Evolutionary conservation across 31 red algal genomes (phyloP).

Genomic region (Odonthalia washingtoniensis): DNA sequence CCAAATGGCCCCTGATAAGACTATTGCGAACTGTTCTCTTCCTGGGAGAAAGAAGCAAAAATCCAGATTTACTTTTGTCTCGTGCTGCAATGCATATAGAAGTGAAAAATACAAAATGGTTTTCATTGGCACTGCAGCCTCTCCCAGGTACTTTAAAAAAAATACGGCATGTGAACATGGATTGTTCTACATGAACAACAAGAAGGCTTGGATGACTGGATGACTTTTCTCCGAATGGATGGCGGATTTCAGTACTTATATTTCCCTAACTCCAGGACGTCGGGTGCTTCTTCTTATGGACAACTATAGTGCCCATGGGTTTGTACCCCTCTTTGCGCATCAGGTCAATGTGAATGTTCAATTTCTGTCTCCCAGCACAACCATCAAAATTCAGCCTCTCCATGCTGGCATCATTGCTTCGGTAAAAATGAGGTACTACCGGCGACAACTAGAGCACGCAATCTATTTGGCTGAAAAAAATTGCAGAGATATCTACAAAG

Average conservation of each 20-base stretch:
- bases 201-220: conserved; percentile 39
- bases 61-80: conserved; percentile 19
- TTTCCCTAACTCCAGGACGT: background rate
- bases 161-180: conserved; percentile 8
- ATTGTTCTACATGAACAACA: conserved; percentile 16
- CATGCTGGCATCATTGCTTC: conserved; percentile 31
- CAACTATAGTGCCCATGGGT: conserved; percentile 36
- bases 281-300: conserved; percentile 14
- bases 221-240: conserved; percentile 30
- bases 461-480: conserved; percentile 1
- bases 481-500: conserved; percentile 29
- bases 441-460: conserved; percentile 22
- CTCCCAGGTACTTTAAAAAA: conserved; percentile 17
- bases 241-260: background rate
- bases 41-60: conserved; percentile 34
- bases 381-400: conserved; percentile 21
- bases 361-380: conserved; percentile 37
- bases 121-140: conserved; percentile 20
- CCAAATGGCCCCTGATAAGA: conserved; percentile 38
- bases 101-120: conserved; percentile 20
- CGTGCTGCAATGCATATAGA: conserved; percentile 39
- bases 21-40: conserved; percentile 1
- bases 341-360: conserved; percentile 23
- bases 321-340: background rate
- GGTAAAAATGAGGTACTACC: conserved; percentile 27